Base-by-base conservation (phyloP, 371 early-diverging fungal species). In the Mortierella sp. region DNA sequence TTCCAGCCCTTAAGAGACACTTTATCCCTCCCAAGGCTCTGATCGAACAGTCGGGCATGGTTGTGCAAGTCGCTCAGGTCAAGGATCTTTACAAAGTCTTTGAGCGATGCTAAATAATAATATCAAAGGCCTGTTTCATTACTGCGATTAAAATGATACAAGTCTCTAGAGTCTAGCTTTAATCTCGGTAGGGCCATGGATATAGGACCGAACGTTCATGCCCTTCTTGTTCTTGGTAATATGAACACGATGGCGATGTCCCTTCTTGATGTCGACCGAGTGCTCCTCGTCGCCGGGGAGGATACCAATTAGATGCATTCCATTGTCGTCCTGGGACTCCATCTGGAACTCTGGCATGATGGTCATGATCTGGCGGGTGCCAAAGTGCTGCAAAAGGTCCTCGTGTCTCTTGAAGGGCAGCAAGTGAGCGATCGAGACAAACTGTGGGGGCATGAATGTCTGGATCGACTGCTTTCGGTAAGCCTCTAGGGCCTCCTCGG, bases 1-100 rank as follows among this genome's bases (percentile, higher is more conserved):
- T 98, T 61, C 95, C 97, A 3, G 91, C 94, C 9, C 87, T 98
- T 78, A 95, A 93, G 80, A 87, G 75, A 75, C 83, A 82, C 50
- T 95, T 95, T 83, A 79, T 90, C 73, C 94, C 96, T 3, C 94
- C 96, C 13, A 82, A 88, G 37, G 69, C 77, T 44, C 77, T 96
- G 71, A 90, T 90, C 13, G 90, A 90, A 64, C 77, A 83, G 28
- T 88, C 91, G 28, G 83, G 90, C 57, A 80, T 87, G 57, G 85
- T 97, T 2, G 88, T 94, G 11, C 94, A 94, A 76, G 80, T 98
- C 26, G 96, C 96, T 0, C 92, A 95, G 81, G 88, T 97, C 73
- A 92, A 95, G n/a, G 97, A 98, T 78, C 89, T 98, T 43, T 98
- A 98, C 89, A 95, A 93, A 55, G 94, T 98, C 31, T 98, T 98